Percentiles rank a stretch among this genome's conserved stretches.
phyloP scores from a whole-genome alignment of 345 rosid genomes.

The Camelina neglecta region DNA sequence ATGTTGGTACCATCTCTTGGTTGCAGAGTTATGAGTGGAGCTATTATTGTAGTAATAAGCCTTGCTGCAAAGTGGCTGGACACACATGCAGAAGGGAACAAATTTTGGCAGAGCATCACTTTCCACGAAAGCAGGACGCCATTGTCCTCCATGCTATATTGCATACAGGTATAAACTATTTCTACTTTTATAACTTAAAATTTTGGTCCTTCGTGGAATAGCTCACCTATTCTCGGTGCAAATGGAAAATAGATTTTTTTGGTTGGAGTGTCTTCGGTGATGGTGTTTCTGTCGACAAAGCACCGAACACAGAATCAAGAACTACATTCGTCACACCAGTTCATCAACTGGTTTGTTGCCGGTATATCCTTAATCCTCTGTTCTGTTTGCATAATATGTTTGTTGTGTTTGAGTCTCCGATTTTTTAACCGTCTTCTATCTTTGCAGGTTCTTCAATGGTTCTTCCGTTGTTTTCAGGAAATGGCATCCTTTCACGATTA shows the following conservation, averaged over 20 bases:
- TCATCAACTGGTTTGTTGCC: constrained; percentile 80
- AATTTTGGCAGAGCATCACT: constrained; percentile 72
- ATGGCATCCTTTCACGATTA: constrained; percentile 70
- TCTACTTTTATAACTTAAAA: constrained; percentile 3
- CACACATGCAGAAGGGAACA: constrained; percentile 67
- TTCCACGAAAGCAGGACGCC: constrained; percentile 52
- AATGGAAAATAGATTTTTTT: constrained; percentile 61
- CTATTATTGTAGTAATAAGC: constrained; percentile 65
- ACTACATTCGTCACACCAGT: constrained; percentile 74
- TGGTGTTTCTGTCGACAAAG: constrained; percentile 84
- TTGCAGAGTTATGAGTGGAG: constrained; percentile 82
- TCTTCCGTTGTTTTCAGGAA: constrained; percentile 82
- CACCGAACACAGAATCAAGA: constrained; percentile 89
- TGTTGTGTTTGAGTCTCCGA: not conserved
- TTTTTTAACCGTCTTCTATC: constrained; percentile 34
- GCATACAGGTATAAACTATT: constrained; percentile 60
- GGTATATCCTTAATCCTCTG: constrained; percentile 54
- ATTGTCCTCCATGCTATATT: constrained; percentile 63
- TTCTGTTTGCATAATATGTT: constrained; percentile 12
- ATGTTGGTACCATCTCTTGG: constrained; percentile 27
- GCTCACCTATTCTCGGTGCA: constrained; percentile 14
- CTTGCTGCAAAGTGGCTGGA: constrained; percentile 78
- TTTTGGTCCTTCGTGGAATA: constrained; percentile 8
- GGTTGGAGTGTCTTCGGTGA: constrained; percentile 76
- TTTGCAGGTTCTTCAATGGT: constrained; percentile 73